phyloP scores from a whole-genome alignment of 371 early-diverging fungal species.

The Mycotypha africana region DNA sequence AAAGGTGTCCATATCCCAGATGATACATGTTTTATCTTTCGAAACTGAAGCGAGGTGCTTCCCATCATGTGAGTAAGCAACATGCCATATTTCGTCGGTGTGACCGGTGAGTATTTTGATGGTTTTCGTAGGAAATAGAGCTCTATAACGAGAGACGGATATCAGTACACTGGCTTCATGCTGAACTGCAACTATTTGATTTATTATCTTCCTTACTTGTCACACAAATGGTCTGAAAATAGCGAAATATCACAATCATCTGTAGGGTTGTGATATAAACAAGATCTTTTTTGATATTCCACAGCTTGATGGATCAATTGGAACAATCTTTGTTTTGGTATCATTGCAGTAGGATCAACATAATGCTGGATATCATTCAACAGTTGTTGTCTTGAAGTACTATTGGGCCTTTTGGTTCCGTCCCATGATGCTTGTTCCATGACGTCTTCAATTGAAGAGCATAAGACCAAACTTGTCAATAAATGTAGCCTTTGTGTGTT shows the following conservation, averaged over 20 bases:
- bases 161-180: too few species aligned
- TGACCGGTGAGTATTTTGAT: constrained; percentile 72
- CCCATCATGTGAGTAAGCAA: constrained; percentile 86
- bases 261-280: constrained; percentile 79
- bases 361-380: constrained; percentile 66
- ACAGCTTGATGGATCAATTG: constrained; percentile 79
- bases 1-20: constrained; percentile 77
- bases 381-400: constrained; percentile 63
- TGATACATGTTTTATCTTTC: constrained; percentile 78
- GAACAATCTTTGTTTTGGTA: constrained; percentile 79
- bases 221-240: constrained; percentile 73
- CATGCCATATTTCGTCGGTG: constrained; percentile 93
- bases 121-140: constrained; percentile 33
- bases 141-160: too few species aligned
- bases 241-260: constrained; percentile 52
- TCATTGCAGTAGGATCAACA: constrained; percentile 79
- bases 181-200: background rate
- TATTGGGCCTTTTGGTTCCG: constrained; percentile 67
- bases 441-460: constrained; percentile 55
- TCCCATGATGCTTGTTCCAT: constrained; percentile 70
- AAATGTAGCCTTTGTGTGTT: constrained; percentile 56
- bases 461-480: constrained; percentile 65
- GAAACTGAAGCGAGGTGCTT: constrained; percentile 85
- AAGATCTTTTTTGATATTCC: constrained; percentile 65
- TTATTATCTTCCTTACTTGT: constrained; percentile 40